Percentiles rank a stretch among this genome's conserved stretches.
Conservation (phyloP, 352 stramenopile genomes). For the Plasmopara muralis region DNA sequence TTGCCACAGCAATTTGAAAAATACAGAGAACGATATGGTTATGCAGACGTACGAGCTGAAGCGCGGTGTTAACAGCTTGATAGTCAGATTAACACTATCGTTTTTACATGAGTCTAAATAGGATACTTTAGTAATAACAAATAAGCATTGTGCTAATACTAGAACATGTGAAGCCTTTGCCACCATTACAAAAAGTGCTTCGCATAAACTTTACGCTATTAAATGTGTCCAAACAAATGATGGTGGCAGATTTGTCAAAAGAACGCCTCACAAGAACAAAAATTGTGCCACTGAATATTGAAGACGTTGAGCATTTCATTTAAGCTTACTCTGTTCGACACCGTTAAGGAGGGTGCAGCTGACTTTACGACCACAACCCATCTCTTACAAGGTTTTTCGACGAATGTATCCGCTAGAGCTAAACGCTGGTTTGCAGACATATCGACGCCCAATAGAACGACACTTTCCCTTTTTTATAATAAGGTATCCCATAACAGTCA, state of each 20-base stretch:
- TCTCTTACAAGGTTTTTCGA: slow-evolving; percentile 35
- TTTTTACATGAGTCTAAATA: background rate
- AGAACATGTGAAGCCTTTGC: too few relatives aligned
- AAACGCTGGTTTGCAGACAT: slow-evolving; percentile 83
- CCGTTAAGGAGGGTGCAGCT: background rate
- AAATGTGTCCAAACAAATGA: too few relatives aligned
- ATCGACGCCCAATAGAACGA: slow-evolving; percentile 64
- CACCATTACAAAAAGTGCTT: too few relatives aligned
- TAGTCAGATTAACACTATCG: background rate
- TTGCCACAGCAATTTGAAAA: slow-evolving; percentile 12
- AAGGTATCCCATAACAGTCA: slow-evolving; percentile 48
- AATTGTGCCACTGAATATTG: too few relatives aligned
- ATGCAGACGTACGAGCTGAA: slow-evolving; percentile 20
- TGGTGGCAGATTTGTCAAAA: too few relatives aligned
- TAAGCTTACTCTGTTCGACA: too few relatives aligned
- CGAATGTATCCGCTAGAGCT: slow-evolving; percentile 83
- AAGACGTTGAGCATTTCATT: too few relatives aligned
- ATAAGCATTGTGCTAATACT: too few relatives aligned
- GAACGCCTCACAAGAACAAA: too few relatives aligned
- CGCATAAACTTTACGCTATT: too few relatives aligned
- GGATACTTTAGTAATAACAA: too few relatives aligned
- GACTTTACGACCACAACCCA: background rate
- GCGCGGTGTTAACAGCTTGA: slow-evolving; percentile 28
- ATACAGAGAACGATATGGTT: slow-evolving; percentile 10
- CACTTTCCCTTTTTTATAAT: slow-evolving; percentile 82